Percentiles rank a stretch among this genome's conserved stretches.
These are phyloP conservation scores for Aspergillus cejpii DNA, from an alignment of 2,329 filamentous ascomycete genomes.

Conservation along the genomic window DNA sequence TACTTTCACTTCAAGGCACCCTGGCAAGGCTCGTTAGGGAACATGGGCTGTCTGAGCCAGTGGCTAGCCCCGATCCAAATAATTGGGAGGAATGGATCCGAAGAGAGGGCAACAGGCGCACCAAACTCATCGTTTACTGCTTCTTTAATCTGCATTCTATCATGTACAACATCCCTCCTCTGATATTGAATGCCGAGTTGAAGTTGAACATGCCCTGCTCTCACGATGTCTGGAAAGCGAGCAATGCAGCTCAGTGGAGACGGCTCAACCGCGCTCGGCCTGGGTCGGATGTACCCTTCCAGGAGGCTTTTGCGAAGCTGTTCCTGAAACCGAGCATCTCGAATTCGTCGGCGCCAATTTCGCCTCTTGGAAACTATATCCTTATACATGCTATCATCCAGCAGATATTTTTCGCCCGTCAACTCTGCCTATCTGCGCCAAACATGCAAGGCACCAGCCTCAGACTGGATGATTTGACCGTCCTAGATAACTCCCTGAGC, in stretches of 20 bases:
- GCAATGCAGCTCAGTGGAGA: conserved; percentile 47
- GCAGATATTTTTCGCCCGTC: conserved; percentile 48
- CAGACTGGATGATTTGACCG: conserved; percentile 40
- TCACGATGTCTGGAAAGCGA: conserved; percentile 51
- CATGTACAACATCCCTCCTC: conserved; percentile 55
- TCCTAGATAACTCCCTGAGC: conserved; percentile 43
- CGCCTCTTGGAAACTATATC: conserved; percentile 50
- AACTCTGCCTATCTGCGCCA: conserved; percentile 43
- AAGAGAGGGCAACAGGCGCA: conserved; percentile 49
- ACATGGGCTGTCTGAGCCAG: conserved; percentile 41
- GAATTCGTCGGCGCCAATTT: conserved; percentile 35
- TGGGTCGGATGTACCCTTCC: conserved; percentile 37
- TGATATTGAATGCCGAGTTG: conserved; percentile 51
- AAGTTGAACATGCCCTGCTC: conserved; percentile 50
- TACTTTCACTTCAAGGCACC: conserved; percentile 52
- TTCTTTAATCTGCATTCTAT: conserved; percentile 57
- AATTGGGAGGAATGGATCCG: conserved; percentile 50
- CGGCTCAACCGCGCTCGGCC: conserved; percentile 32
- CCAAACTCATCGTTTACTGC: conserved; percentile 52
- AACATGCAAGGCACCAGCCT: conserved; percentile 39
- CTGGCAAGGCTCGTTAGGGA: conserved; percentile 52
- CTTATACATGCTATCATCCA: conserved; percentile 51
- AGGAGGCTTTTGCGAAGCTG: conserved; percentile 42
- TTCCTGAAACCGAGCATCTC: conserved; percentile 37
- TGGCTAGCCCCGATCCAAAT: conserved; percentile 37